These are phyloP conservation scores for Millerozyma acaciae DNA, from an alignment of 805 yeast genomes.

Conservation along the genomic window DNA sequence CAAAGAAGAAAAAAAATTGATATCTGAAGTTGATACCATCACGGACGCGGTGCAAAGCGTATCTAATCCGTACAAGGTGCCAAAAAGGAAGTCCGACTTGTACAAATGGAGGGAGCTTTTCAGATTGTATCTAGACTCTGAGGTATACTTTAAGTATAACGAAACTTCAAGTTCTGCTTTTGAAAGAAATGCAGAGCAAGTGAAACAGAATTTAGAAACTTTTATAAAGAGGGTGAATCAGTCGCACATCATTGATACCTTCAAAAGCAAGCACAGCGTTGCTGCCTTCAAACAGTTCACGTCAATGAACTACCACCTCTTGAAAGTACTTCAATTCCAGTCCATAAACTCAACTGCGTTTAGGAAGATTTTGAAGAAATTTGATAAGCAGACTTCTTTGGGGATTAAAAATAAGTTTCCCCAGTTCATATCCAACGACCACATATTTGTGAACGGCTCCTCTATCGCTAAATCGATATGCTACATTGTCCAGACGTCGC, in stretches of 20 bases:
- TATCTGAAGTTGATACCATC: conserved; percentile 39
- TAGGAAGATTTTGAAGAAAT: conserved; percentile 66
- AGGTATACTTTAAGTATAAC: conserved; percentile 55
- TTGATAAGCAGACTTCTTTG: conserved; percentile 66
- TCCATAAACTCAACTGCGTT: conserved; percentile 61
- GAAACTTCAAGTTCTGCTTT: conserved; percentile 40
- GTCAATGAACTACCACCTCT: conserved; percentile 48
- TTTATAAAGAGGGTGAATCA: conserved; percentile 40
- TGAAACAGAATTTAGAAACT: conserved; percentile 39
- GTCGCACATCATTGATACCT: conserved; percentile 32
- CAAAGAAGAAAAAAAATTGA: conserved; percentile 41
- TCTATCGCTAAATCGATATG: conserved; percentile 55
- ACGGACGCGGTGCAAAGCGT: conserved; percentile 36
- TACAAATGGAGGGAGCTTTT: conserved; percentile 70
- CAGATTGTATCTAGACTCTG: conserved; percentile 59
- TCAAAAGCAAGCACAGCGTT: conserved; percentile 44
- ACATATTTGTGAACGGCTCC: conserved; percentile 41
- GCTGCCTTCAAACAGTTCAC: conserved; percentile 49
- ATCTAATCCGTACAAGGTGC: conserved; percentile 31
- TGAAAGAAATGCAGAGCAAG: conserved; percentile 43
- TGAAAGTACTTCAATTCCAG: conserved; percentile 58
- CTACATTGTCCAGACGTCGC: conserved; percentile 48
- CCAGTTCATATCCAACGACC: conserved; percentile 36
- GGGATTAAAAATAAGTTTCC: conserved; percentile 47
- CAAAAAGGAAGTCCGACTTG: conserved; percentile 45